A percentile compares a stretch with the other conserved stretches of the same genome.
These are phyloP conservation scores for Hirschioporus abietinus DNA, from an alignment of 768 basidiomycete species.

Conservation along the genomic window DNA sequence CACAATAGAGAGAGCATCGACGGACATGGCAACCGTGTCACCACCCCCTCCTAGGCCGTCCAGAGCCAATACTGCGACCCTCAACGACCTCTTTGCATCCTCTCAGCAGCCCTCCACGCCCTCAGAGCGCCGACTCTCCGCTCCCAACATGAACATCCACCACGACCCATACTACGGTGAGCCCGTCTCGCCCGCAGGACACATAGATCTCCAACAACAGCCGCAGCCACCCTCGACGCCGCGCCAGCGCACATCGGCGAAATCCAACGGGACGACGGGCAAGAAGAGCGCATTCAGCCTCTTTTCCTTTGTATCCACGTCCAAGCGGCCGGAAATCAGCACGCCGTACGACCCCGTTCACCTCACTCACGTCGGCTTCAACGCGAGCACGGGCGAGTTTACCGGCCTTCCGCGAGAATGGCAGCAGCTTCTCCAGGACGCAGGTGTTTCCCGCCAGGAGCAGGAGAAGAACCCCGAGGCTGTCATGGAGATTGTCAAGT, in stretches of 20 bases:
- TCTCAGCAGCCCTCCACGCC: constrained; percentile 19
- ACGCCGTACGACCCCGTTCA: constrained; percentile 99
- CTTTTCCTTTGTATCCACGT: constrained; percentile 68
- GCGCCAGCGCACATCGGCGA: constrained; percentile 8
- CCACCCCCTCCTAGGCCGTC: constrained; percentile 76
- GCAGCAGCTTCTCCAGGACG: constrained; percentile 95
- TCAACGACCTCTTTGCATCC: constrained; percentile 59
- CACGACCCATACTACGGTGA: constrained; percentile 24
- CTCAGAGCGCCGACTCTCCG: constrained; percentile 42
- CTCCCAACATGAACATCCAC: constrained; percentile 35
- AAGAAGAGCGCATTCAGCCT: constrained; percentile 61
- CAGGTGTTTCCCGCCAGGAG: constrained; percentile 88
- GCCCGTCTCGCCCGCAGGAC: constrained; percentile 18
- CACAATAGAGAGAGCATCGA: constrained; percentile 41
- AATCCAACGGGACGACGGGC: constrained; percentile 31
- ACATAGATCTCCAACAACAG: constrained; percentile 10
- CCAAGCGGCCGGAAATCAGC: constrained; percentile 86
- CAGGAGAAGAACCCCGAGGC: constrained; percentile 98
- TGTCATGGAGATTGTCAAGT: constrained; percentile 98
- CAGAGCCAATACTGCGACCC: constrained; percentile 76
- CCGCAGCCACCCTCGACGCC: constrained; percentile 10
- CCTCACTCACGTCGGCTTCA: constrained; percentile 99
- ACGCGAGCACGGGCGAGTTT: constrained; percentile 97
- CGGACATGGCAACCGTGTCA: constrained; percentile 31
- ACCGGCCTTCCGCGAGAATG: constrained; percentile 98